phyloP scores from a whole-genome alignment of 2,329 filamentous ascomycete species.

The Claviceps sp. region DNA sequence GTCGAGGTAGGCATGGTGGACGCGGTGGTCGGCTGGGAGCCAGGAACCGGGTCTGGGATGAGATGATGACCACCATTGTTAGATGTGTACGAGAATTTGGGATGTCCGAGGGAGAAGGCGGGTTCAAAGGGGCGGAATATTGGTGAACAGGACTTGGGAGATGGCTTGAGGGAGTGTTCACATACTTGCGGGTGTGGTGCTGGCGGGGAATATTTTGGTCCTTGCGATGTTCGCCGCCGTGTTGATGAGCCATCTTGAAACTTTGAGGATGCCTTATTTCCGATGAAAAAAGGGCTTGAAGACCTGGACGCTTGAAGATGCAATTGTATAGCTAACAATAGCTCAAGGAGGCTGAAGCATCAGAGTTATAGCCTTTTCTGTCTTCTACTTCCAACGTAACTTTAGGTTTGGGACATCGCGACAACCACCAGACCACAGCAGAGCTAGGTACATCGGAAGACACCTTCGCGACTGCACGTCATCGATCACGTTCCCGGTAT shows the following conservation, averaged over 20 bases:
- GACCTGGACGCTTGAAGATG: no score
- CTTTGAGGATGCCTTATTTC: neutral
- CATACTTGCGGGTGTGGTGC: slow-evolving; percentile 32
- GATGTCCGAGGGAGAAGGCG: neutral
- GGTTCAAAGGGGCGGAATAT: neutral
- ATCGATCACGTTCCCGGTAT: slow-evolving; percentile 14
- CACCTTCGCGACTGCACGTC: slow-evolving; percentile 1
- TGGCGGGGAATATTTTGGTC: slow-evolving; percentile 37
- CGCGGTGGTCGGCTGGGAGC: slow-evolving; percentile 49
- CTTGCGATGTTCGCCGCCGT: slow-evolving; percentile 17
- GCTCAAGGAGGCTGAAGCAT: no score
- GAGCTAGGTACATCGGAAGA: no score
- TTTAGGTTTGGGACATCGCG: no score
- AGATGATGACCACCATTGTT: neutral
- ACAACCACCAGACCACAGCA: no score
- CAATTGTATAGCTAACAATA: no score
- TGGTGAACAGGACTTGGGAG: neutral
- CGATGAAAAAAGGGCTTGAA: no score
- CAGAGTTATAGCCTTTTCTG: no score
- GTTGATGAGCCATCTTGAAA: slow-evolving; percentile 33
- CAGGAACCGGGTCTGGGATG: slow-evolving; percentile 37
- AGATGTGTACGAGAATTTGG: neutral
- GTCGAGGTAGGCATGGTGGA: slow-evolving; percentile 50
- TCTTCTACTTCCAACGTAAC: no score
- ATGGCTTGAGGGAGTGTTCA: neutral